Percentiles rank a stretch among this genome's conserved stretches.
These are phyloP conservation scores for Nemania abortiva DNA, from an alignment of 2,329 filamentous ascomycete species.

Conservation along the genomic window DNA sequence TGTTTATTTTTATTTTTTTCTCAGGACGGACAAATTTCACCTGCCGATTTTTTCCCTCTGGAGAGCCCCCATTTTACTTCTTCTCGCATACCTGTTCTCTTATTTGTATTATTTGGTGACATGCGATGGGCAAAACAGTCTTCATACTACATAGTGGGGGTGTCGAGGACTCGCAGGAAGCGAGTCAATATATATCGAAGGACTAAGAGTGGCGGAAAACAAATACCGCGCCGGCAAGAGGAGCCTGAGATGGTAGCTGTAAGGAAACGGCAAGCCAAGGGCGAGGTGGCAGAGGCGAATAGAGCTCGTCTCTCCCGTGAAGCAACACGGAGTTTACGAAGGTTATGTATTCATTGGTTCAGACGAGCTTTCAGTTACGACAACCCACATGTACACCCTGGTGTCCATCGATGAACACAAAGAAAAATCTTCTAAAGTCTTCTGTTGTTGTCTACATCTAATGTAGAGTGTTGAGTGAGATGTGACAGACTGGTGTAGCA, in stretches of 20 bases:
- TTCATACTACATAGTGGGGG: constrained; percentile 29
- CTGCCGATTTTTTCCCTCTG: constrained; percentile 48
- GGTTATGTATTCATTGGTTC: constrained; percentile 48
- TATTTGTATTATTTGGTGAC: constrained; percentile 42
- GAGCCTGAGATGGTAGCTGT: constrained; percentile 2
- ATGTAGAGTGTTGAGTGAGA: constrained; percentile 11
- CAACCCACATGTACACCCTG: constrained; percentile 41
- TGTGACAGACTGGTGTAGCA: background rate
- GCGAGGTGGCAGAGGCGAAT: constrained; percentile 34
- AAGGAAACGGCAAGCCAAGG: constrained; percentile 35
- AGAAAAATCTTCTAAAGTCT: constrained; percentile 32
- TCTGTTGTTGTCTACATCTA: background rate
- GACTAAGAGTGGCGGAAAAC: constrained; percentile 22
- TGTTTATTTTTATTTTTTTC: constrained; percentile 41
- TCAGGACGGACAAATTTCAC: constrained; percentile 37
- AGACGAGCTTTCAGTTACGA: constrained; percentile 41
- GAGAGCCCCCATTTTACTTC: constrained; percentile 41
- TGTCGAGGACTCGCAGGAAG: constrained; percentile 31
- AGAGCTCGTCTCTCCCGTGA: constrained; percentile 38
- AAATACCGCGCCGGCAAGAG: constrained; percentile 2
- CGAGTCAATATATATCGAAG: constrained; percentile 39
- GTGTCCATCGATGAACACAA: constrained; percentile 45
- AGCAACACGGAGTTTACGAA: constrained; percentile 48
- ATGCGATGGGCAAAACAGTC: constrained; percentile 34
- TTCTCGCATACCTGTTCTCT: constrained; percentile 39